Base-by-base conservation (phyloP, 139 green algal genomes). In the Micractinium conductrix region DNA sequence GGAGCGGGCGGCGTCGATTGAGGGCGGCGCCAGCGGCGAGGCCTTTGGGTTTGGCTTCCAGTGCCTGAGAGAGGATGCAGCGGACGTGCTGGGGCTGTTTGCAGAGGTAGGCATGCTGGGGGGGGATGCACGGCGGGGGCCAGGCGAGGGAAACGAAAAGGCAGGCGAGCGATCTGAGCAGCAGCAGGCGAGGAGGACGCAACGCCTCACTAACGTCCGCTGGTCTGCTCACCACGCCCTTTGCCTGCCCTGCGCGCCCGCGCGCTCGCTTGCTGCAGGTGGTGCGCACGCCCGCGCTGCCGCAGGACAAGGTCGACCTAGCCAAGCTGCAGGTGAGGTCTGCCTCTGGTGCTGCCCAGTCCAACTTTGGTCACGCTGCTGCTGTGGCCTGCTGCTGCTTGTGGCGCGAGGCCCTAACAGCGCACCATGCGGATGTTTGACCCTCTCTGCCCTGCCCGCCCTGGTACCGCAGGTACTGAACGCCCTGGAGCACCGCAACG, bases 401-500 rank as follows among this genome's bases (percentile, higher is more conserved):
- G n/a, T n/a, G n/a, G n/a, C n/a, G n/a, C n/a, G n/a, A n/a, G n/a
- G n/a, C n/a, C n/a, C n/a, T n/a, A n/a, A n/a, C n/a, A n/a, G n/a
- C n/a, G n/a, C n/a, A n/a, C n/a, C n/a, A n/a, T n/a, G n/a, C n/a
- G n/a, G n/a, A n/a, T n/a, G n/a, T n/a, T n/a, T n/a, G n/a, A n/a
- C n/a, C n/a, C n/a, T n/a, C n/a, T n/a, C n/a, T n/a, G n/a, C n/a
- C n/a, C n/a, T n/a, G n/a, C n/a, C n/a, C n/a, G n/a, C n/a, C n/a
- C n/a, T n/a, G n/a, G n/a, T n/a, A n/a, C 40, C 40, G 40, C 88
- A 93, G 84, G n/a, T 94, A 12, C 43, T 92, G 50, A 95, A 95
- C 84, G 55, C 80, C n/a, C 67, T 97, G 37, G 79, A 89, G 22
- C 94, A 97, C 74, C 81, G 88, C 45, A 91, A 96, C 76, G 93